phyloP scores from a whole-genome alignment of 495 filamentous ascomycete species.

The Parmelia sp. region DNA sequence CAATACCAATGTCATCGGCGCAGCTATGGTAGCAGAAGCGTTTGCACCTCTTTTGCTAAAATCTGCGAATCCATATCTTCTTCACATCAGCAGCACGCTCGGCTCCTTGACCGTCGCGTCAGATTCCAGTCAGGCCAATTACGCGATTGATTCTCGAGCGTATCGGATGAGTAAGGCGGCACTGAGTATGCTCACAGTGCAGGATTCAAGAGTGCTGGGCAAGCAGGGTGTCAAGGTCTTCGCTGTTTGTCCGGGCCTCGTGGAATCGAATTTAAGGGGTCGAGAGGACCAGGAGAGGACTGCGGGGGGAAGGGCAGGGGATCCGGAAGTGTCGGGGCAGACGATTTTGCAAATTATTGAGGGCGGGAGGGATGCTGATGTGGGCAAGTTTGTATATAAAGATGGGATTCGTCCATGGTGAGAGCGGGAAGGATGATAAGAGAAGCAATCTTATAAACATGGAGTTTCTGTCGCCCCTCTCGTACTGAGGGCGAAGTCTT shows the following conservation, averaged over 20 bases:
- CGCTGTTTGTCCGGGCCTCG: constrained; percentile 24
- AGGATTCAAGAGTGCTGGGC: constrained; percentile 17
- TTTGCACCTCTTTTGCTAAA: constrained; percentile 30
- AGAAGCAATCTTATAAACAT: not conserved
- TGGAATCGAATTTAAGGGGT: constrained; percentile 36
- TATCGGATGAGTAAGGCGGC: constrained; percentile 31
- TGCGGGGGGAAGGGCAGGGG: constrained; percentile 30
- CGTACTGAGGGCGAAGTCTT: no score
- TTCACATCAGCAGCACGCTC: constrained; percentile 29
- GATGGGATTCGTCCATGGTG: constrained; percentile 32
- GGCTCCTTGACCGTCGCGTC: constrained; percentile 22
- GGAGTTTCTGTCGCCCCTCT: no score
- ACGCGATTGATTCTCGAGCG: not conserved
- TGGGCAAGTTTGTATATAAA: constrained; percentile 30
- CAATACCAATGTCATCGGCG: constrained; percentile 34
- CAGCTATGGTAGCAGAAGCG: constrained; percentile 27
- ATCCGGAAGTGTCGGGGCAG: constrained; percentile 30
- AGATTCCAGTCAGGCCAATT: not conserved
- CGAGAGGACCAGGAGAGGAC: constrained; percentile 29
- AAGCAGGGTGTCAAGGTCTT: constrained; percentile 30
- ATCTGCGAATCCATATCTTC: constrained; percentile 25
- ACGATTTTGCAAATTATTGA: constrained; percentile 33
- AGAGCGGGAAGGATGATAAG: not conserved
- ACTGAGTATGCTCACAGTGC: constrained; percentile 29
- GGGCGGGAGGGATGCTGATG: constrained; percentile 35